Evolutionary conservation across 1,139 yeast genomes (phyloP).

Genomic region (Scheffersomyces titani): DNA sequence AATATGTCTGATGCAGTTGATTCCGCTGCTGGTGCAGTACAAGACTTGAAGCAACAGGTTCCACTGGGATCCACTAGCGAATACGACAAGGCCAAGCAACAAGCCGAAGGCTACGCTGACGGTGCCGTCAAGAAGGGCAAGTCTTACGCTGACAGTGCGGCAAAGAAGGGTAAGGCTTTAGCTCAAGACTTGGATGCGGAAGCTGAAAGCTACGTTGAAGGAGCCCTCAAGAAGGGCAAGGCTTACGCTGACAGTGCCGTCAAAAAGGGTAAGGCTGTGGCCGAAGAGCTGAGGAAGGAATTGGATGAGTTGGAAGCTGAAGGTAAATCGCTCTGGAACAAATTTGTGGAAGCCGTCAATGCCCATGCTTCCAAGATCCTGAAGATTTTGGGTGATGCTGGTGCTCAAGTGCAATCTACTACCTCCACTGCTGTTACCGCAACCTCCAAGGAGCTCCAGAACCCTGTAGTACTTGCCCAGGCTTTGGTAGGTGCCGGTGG

Average conservation of each 20-base stretch:
- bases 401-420: constrained; percentile 2
- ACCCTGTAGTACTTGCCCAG: constrained; percentile 64
- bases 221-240: constrained; percentile 12
- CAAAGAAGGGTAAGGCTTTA: constrained; percentile 1
- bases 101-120: constrained; percentile 7
- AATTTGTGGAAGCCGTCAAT: constrained; percentile 14
- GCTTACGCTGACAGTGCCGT: constrained; percentile 6
- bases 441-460: constrained; percentile 44
- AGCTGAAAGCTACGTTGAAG: constrained; percentile 2
- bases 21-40: constrained; percentile 13
- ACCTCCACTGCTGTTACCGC: constrained; percentile 3
- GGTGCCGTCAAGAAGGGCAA: constrained; percentile 1
- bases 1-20: constrained; percentile 24
- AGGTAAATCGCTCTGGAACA: constrained; percentile 21
- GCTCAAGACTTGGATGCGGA: constrained; percentile 3
- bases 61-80: constrained; percentile 21
- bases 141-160: constrained; percentile 4
- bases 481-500: constrained; percentile 53
- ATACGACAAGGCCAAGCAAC: constrained; percentile 29
- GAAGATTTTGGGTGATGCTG: constrained; percentile 8
- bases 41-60: neutral
- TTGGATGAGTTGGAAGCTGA: constrained; percentile 28
- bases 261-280: constrained; percentile 3
- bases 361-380: constrained; percentile 9
- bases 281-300: constrained; percentile 20